Evolutionary conservation across 768 basidiomycete genomes (phyloP).

Genomic region (Suillus luteus): DNA sequence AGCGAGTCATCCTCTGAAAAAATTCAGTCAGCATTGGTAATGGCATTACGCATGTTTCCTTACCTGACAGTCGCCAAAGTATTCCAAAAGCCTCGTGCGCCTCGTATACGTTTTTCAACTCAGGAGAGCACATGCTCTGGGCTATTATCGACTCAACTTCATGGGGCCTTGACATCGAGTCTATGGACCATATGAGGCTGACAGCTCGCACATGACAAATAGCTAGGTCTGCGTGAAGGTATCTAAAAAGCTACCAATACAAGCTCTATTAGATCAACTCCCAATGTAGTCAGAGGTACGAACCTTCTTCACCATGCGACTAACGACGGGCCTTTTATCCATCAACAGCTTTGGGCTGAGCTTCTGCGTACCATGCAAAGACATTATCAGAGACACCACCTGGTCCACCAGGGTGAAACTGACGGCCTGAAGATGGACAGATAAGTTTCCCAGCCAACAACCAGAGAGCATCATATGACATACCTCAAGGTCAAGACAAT

Average conservation of each 20-base stretch:
- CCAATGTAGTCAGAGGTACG: constrained; percentile 14
- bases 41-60: constrained; percentile 18
- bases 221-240: constrained; percentile 64
- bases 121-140: constrained; percentile 62
- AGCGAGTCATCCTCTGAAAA: constrained; percentile 73
- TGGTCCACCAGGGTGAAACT: constrained; percentile 74
- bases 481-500: constrained; percentile 59
- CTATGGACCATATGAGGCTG: constrained; percentile 79
- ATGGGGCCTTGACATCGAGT: constrained; percentile 51
- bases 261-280: constrained; percentile 10
- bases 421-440: constrained; percentile 41
- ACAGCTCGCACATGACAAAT: constrained; percentile 83
- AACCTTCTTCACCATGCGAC: constrained; percentile 59
- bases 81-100: constrained; percentile 89
- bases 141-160: constrained; percentile 83
- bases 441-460: constrained; percentile 15
- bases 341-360: constrained; percentile 57
- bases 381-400: constrained; percentile 55
- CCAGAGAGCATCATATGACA: constrained; percentile 18
- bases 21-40: constrained; percentile 13
- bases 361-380: constrained; percentile 50
- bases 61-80: constrained; percentile 88
- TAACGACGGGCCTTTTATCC: constrained; percentile 55
- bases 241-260: constrained; percentile 60
- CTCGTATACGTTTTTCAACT: constrained; percentile 47